Evolutionary conservation across 768 basidiomycete species (phyloP), one percentile per base, ranked within the genome.

Genomic region (Tricholoma saponaceum): DNA sequence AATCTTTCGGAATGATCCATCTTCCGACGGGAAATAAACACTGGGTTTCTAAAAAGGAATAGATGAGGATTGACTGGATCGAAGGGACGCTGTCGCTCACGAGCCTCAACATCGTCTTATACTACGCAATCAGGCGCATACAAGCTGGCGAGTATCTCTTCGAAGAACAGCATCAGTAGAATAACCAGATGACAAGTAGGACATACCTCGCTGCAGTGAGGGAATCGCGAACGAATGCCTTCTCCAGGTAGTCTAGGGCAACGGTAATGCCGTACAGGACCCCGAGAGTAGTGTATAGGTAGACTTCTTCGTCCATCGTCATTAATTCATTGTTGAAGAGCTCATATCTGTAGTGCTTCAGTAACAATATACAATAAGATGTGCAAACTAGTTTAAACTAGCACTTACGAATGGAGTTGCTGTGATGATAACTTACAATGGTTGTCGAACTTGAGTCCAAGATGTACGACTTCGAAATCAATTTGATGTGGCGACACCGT

Each of bases 81-180:
- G 83, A 87, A 0, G 84, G 84, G 8, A 95, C 92, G 20, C 89
- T 89, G 54, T 92, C 85, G n/a, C 86, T 86, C 10, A 98, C 89
- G n/a, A 98, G 81, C 74, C 94, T 97, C 59, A 95, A 76, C 86
- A 97, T 92, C 0, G 93, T 95, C 83, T 97, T 97, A 79, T 97
- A 98, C 73, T 97, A 95, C 6, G 93, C 92, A 13, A 98, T 74
- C n/a, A 99, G 76, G 39, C 90, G 83, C 13, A 92, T 95, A 70
- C 96, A 99, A 59, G 94, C 95, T 56, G 94, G 95, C 61, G 94
- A 94, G 71, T 98, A 99, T 79, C 95, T 97, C 83, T 82, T 78
- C 61, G 68, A 64, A 65, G 62, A 26, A 56, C 28, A 43, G 10
- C 7, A 43, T 22, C 20, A 43, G 22, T 12, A 37, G 16, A 41